Conservation (phyloP, 2,329 filamentous ascomycete genomes). For the Dactylellina parvicollis region DNA sequence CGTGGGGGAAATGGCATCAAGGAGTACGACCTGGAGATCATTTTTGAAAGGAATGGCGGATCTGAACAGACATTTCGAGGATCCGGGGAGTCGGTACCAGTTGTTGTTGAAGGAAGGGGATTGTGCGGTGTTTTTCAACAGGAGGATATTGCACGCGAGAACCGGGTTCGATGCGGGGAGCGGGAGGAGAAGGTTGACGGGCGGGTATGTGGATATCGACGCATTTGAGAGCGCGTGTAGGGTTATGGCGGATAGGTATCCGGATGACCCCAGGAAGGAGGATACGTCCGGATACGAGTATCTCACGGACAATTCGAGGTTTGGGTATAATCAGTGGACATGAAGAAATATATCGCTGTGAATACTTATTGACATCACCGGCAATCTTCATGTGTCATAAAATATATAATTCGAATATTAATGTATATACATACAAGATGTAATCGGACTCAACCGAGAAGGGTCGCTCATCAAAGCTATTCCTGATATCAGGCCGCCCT, state of each 20-base stretch:
- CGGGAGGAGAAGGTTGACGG: conserved; percentile 82
- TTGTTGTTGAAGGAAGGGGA: conserved; percentile 80
- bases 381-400: neutral
- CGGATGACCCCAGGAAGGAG: neutral
- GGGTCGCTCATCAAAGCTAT: neutral
- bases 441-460: neutral
- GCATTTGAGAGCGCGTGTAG: conserved; percentile 67
- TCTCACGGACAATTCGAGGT: conserved; percentile 14
- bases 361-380: neutral
- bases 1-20: conserved; percentile 19
- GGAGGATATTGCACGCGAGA: conserved; percentile 83
- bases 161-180: conserved; percentile 74
- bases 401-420: neutral
- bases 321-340: conserved; percentile 34
- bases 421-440: neutral
- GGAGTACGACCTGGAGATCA: conserved; percentile 61
- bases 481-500: conserved; percentile 5
- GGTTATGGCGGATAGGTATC: conserved; percentile 61
- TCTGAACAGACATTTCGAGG: conserved; percentile 64
- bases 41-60: conserved; percentile 58
- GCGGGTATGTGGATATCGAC: conserved; percentile 80
- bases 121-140: conserved; percentile 92
- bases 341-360: too few species aligned
- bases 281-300: conserved; percentile 27
- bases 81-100: conserved; percentile 71